Conservation (phyloP, 2,329 filamentous ascomycete genomes). For the Stagonosporopsis vannaccii region DNA sequence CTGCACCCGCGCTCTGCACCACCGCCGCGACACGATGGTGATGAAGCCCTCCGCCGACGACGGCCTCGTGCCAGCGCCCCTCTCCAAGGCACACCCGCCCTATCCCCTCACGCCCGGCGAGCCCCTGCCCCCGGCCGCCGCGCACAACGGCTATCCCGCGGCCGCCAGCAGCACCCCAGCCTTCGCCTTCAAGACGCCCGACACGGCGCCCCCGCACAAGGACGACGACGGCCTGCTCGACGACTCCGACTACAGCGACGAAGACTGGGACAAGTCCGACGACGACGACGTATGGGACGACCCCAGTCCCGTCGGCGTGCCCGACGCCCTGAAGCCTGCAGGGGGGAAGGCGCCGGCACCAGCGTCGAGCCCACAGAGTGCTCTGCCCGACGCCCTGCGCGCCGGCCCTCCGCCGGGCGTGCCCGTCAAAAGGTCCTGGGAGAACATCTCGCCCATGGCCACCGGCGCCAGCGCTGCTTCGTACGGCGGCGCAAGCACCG, state of each 20-base stretch:
- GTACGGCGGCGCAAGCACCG: slow-evolving; percentile 39
- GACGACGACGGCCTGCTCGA: slow-evolving; percentile 31
- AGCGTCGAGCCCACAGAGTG: slow-evolving; percentile 17
- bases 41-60: slow-evolving; percentile 51
- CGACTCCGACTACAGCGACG: slow-evolving; percentile 42
- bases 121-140: slow-evolving; percentile 30
- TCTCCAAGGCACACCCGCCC: slow-evolving; percentile 52
- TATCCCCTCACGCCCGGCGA: slow-evolving; percentile 54
- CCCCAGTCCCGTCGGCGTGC: slow-evolving; percentile 40
- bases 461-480: slow-evolving; percentile 40
- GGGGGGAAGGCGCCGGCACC: slow-evolving; percentile 38
- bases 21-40: slow-evolving; percentile 48
- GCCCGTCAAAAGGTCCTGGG: slow-evolving; percentile 38
- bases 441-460: slow-evolving; percentile 39
- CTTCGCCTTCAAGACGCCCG: slow-evolving; percentile 48
- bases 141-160: slow-evolving; percentile 39
- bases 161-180: slow-evolving; percentile 48
- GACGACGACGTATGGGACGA: slow-evolving; percentile 44
- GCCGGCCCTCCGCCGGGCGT: slow-evolving; percentile 44
- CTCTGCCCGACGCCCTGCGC: slow-evolving; percentile 41
- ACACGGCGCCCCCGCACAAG: slow-evolving; percentile 31
- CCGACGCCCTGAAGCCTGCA: slow-evolving; percentile 46
- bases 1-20: slow-evolving; percentile 2
- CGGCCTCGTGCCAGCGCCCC: slow-evolving; percentile 50
- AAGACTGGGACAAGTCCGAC: slow-evolving; percentile 50